Percentiles rank a stretch among this genome's conserved stretches.
Conservation (phyloP, 2,329 filamentous ascomycete genomes). For the Stagonosporopsis vannaccii region DNA sequence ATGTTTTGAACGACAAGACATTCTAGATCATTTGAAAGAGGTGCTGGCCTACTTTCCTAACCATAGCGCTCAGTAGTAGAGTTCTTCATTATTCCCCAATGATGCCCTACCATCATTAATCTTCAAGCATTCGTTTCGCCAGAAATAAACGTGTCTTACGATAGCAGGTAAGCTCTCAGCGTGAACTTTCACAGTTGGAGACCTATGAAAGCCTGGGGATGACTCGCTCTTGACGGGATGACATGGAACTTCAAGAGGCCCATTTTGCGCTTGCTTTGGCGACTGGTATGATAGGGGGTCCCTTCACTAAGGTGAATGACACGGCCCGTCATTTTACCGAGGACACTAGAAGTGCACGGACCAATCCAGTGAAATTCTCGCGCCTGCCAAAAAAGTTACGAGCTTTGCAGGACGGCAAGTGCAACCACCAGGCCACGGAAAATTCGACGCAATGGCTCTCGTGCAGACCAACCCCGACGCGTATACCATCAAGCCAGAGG, state of each 20-base stretch:
- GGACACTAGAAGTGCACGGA: not conserved
- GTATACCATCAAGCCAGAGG: slow-evolving; percentile 91
- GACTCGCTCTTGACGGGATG: too few species aligned
- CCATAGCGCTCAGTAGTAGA: too few species aligned
- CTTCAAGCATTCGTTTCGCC: too few species aligned
- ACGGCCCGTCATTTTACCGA: slow-evolving; percentile 13
- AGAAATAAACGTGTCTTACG: too few species aligned
- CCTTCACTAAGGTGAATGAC: too few species aligned
- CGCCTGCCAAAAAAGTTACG: slow-evolving; percentile 31
- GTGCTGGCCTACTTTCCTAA: not conserved
- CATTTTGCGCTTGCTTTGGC: too few species aligned
- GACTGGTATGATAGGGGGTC: too few species aligned
- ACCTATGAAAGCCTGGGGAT: too few species aligned
- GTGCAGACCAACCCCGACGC: slow-evolving; percentile 63
- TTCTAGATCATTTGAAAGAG: not conserved
- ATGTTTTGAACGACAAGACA: not conserved
- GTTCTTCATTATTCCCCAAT: too few species aligned
- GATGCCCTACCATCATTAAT: too few species aligned
- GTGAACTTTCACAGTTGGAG: too few species aligned
- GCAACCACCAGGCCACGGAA: slow-evolving; percentile 31
- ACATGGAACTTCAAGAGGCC: not conserved
- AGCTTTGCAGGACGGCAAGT: slow-evolving; percentile 38
- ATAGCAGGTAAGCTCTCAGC: too few species aligned
- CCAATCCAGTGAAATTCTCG: slow-evolving; percentile 15
- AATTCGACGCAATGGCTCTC: slow-evolving; percentile 45